Percentiles rank a stretch among this genome's conserved stretches.
These are phyloP conservation scores for Dryas alaskensis DNA, from an alignment of 306 rosid genomes.

Conservation along the genomic window DNA sequence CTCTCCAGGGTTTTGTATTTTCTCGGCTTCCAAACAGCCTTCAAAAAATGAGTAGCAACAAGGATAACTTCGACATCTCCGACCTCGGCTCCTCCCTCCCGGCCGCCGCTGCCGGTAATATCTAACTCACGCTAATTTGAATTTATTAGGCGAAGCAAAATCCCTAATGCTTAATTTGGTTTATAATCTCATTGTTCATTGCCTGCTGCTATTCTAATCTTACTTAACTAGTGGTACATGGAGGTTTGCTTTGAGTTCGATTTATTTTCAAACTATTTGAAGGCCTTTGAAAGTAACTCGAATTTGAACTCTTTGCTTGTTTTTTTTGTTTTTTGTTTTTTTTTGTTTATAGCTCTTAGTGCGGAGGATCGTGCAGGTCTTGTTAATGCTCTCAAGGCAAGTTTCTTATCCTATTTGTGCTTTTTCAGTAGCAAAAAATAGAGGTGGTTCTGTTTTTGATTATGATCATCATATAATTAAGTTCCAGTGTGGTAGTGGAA, in stretches of 20 bases:
- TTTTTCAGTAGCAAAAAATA: neutral
- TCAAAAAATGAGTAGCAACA: conserved; percentile 52
- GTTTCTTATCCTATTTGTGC: neutral
- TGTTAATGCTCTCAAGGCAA: conserved; percentile 76
- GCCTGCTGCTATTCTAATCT: no score
- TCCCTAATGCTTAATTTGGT: neutral
- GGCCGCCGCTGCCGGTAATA: neutral
- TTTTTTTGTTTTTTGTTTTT: neutral
- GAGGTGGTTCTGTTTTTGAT: neutral
- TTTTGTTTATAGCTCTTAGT: conserved; percentile 45
- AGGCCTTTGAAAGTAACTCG: neutral
- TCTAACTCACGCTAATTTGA: neutral
- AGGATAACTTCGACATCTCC: conserved; percentile 49
- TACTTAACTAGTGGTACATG: no score
- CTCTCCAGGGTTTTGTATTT: neutral
- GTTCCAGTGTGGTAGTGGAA: neutral
- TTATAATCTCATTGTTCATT: neutral
- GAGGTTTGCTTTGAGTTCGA: no score
- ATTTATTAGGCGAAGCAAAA: neutral
- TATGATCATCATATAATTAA: neutral
- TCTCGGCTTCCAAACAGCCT: conserved; percentile 21
- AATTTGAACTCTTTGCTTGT: conserved; percentile 4
- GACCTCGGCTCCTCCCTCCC: conserved; percentile 49
- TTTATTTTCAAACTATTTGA: no score
- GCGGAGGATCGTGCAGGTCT: conserved; percentile 69